These are phyloP conservation scores for Alternaria solani DNA, from an alignment of 2,329 filamentous ascomycete species.

Conservation along the genomic window DNA sequence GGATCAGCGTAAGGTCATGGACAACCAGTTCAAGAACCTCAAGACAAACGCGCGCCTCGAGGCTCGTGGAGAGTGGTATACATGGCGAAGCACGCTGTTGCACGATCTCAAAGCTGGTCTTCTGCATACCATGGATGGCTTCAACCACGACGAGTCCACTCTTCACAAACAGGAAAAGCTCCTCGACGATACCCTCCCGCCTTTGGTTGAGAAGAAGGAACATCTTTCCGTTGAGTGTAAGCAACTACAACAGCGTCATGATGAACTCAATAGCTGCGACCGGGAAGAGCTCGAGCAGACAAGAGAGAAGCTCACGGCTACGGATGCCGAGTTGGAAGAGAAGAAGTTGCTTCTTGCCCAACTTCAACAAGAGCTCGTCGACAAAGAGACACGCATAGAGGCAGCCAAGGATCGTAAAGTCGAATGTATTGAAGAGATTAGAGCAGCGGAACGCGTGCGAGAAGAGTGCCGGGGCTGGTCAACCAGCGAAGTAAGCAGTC, in stretches of 20 bases:
- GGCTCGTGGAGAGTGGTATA: slow-evolving; percentile 98
- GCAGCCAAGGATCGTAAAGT: slow-evolving; percentile 71
- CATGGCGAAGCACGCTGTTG: slow-evolving; percentile 91
- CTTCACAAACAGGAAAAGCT: slow-evolving; percentile 74
- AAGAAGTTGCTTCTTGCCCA: slow-evolving; percentile 74
- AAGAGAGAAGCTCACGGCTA: slow-evolving; percentile 70
- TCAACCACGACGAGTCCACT: slow-evolving; percentile 74
- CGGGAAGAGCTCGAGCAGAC: slow-evolving; percentile 77
- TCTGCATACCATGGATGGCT: slow-evolving; percentile 75
- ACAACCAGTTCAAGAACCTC: slow-evolving; percentile 96
- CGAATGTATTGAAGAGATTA: slow-evolving; percentile 75
- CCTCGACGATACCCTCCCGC: slow-evolving; percentile 72
- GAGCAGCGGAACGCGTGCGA: slow-evolving; percentile 80
- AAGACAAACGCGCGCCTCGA: slow-evolving; percentile 89
- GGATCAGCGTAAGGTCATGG: slow-evolving; percentile 85
- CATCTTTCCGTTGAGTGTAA: slow-evolving; percentile 69
- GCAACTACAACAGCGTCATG: slow-evolving; percentile 74
- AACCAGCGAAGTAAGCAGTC: slow-evolving; percentile 75
- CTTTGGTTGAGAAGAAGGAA: slow-evolving; percentile 67
- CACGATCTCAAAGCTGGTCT: slow-evolving; percentile 84
- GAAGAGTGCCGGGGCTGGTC: slow-evolving; percentile 93
- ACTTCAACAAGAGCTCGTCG: slow-evolving; percentile 71
- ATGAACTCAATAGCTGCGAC: slow-evolving; percentile 80
- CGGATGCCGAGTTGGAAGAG: slow-evolving; percentile 73
- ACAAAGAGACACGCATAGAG: slow-evolving; percentile 71